Base-by-base conservation (phyloP, 768 basidiomycete species). In the Mycena olivaceomarginata region DNA sequence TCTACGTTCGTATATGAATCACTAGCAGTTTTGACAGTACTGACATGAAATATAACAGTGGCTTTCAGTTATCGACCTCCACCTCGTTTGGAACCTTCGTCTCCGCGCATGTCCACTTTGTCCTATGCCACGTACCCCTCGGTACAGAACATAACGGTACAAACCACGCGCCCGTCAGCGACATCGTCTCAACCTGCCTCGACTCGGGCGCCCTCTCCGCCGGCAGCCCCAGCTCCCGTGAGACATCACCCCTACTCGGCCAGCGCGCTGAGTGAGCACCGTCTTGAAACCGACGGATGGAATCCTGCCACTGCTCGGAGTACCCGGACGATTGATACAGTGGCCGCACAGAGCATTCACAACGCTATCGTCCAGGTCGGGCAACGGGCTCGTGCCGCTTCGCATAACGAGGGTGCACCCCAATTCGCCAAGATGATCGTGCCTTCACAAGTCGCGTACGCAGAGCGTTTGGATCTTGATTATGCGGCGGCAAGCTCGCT, bases 1-100 rank as follows among this genome's bases (percentile, higher is more conserved):
- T 22, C 80, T 91, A 18, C 81, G 90, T 90, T 76, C 80, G 87
- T 79, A 22, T 39, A 15, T 39, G 11, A 16, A 10, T 45, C 18
- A 37, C 43, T 15, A 11, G 22, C 18, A 15, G 9, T 60, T 67
- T 20, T 15, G 31, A n/a, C 51, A 18, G 40, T 41, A 46, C 60
- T 77, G n/a, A 59, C 46, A 20, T 77, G 13, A 5, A 2, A 10
- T 39, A 18, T 18, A 43, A 48, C 48, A 82, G 79, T 72, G 69
- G 78, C 78, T 39, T 82, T 82, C 69, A 70, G 56, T n/a, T 39
- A 64, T 43, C 40, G 67, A 39, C n/a, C 46, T 41, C 37, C 78
- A 9, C 45, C 56, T 53, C 41, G 53, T 15, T 53, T 56, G 39
- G 72, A 59, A 45, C n/a, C 22, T n/a, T 64, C 31, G 22, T 74